These are phyloP conservation scores for Mytilinidion resinicola DNA, from an alignment of 495 filamentous ascomycete species.

Conservation along the genomic window DNA sequence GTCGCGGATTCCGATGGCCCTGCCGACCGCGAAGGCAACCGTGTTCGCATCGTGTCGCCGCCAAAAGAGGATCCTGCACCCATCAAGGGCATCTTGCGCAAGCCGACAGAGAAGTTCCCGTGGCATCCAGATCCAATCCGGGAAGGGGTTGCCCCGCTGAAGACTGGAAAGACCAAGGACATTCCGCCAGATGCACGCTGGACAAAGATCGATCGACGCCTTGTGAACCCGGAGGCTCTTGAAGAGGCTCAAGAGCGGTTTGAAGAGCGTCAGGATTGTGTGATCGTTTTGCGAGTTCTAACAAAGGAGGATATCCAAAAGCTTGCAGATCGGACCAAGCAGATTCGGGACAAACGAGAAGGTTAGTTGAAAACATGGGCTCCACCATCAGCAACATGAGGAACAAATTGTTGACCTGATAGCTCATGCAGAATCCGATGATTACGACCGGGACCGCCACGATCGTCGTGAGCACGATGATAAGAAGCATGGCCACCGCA, in stretches of 20 bases:
- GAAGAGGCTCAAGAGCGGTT: slow-evolving; percentile 71
- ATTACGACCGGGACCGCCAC: background rate
- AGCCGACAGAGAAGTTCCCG: slow-evolving; percentile 67
- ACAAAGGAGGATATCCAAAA: slow-evolving; percentile 76
- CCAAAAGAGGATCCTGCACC: slow-evolving; percentile 34
- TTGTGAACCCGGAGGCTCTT: slow-evolving; percentile 78
- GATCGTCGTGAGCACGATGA: background rate
- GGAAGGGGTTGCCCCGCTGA: slow-evolving; percentile 83
- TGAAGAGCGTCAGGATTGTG: slow-evolving; percentile 73
- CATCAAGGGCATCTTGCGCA: slow-evolving; percentile 68
- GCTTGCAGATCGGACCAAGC: slow-evolving; percentile 66
- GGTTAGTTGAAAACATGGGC: slow-evolving; percentile 16
- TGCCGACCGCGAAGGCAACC: slow-evolving; percentile 10
- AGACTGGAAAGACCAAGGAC: slow-evolving; percentile 59
- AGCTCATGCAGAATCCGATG: background rate
- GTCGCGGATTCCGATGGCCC: background rate
- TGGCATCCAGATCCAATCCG: slow-evolving; percentile 71
- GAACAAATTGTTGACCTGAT: background rate
- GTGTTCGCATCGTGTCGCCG: slow-evolving; percentile 37
- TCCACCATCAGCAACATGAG: background rate
- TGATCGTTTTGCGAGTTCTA: slow-evolving; percentile 77
- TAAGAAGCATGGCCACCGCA: background rate
- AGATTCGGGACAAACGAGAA: slow-evolving; percentile 58
- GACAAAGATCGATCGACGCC: slow-evolving; percentile 79
- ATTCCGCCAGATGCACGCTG: slow-evolving; percentile 75